Evolutionary conservation across 345 rosid genomes (phyloP), one percentile per base, ranked within the genome.

Genomic region (Lagerstroemia speciosa): DNA sequence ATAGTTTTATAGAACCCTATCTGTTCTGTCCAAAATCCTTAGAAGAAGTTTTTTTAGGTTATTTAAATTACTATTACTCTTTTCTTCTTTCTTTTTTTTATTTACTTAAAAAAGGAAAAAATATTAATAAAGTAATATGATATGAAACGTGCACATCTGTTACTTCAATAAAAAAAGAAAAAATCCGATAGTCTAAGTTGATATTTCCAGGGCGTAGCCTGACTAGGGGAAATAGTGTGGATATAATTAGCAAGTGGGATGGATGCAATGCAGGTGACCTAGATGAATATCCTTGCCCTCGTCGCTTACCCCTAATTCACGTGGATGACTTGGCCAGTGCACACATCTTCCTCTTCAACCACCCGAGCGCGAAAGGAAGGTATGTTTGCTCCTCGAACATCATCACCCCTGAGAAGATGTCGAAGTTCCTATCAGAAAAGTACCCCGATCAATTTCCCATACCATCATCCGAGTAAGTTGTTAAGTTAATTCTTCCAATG

Each of bases 321-420:
- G 62, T 76, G 16, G 88, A 89, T 55, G 92, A 86, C 9, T 75
- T 81, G 61, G 82, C 82, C 2, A 83, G 83, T 1, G 85, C 90
- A 11, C 82, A 82, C 68, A 81, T 85, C 20, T 86, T 70, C 69
- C 77, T 89, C 36, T 53, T 86, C 27, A 90, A 85, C 62, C 52
- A 66, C 69, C 83, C 83, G 17, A 24, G 65, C 8, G 75, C 89
- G 2, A 79, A 79, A 60, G 90, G 92, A 5, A 83, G 92, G 72
- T 86, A 76, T 64, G 83, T 81, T 29, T 86, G 86, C 52, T 82
- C 86, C 40, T 82, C 85, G 27, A 65, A 64, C 57, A 63, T 22
- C 9, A 62, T 81, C 57, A 79, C 82, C 33, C 67, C 80, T 33
- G 74, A 77, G 45, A 78, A 80, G 66, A 71, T 81, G 75, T 65